Evolutionary conservation across 352 stramenopile species (phyloP).

Genomic region (Phytophthora uliginosa): DNA sequence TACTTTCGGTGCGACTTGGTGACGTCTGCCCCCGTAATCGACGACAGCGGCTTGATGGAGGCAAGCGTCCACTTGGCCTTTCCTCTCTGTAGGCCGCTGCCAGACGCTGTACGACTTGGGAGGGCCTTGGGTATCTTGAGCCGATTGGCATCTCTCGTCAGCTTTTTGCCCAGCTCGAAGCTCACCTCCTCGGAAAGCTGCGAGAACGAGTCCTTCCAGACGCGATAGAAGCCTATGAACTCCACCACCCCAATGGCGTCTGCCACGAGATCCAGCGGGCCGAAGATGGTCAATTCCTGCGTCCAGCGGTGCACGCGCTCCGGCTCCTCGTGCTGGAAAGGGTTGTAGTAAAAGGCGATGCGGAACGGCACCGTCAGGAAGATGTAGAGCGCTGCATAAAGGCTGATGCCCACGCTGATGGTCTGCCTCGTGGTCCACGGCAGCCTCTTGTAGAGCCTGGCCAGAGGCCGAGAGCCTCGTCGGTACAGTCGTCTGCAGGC

Average conservation of each 20-base stretch:
- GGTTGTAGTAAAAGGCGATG: constrained; percentile 38
- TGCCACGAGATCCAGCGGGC: constrained; percentile 20
- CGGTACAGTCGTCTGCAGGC: constrained; percentile 19
- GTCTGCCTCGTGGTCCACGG: constrained; percentile 31
- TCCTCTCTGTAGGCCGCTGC: constrained; percentile 1
- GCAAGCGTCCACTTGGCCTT: constrained; percentile 1
- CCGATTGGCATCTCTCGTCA: constrained; percentile 32
- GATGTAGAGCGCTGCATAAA: constrained; percentile 27
- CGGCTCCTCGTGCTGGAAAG: constrained; percentile 15
- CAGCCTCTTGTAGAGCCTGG: constrained; percentile 26
- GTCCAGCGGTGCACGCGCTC: constrained; percentile 20
- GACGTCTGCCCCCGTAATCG: background rate
- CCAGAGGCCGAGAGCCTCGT: constrained; percentile 4
- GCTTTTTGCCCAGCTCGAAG: constrained; percentile 38
- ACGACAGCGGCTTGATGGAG: background rate
- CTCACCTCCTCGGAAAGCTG: constrained; percentile 29
- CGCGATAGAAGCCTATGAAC: constrained; percentile 26
- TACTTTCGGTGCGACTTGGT: background rate
- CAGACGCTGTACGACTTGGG: background rate
- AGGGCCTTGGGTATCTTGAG: constrained; percentile 23
- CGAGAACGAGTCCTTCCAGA: constrained; percentile 36
- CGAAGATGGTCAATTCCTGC: constrained; percentile 27
- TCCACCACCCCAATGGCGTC: constrained; percentile 29
- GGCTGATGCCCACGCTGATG: constrained; percentile 20
- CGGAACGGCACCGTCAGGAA: constrained; percentile 38